A percentile compares a stretch with the other conserved stretches of the same genome.
Evolutionary conservation across 1,139 yeast species (phyloP).

Genomic region (Pichia sp.): DNA sequence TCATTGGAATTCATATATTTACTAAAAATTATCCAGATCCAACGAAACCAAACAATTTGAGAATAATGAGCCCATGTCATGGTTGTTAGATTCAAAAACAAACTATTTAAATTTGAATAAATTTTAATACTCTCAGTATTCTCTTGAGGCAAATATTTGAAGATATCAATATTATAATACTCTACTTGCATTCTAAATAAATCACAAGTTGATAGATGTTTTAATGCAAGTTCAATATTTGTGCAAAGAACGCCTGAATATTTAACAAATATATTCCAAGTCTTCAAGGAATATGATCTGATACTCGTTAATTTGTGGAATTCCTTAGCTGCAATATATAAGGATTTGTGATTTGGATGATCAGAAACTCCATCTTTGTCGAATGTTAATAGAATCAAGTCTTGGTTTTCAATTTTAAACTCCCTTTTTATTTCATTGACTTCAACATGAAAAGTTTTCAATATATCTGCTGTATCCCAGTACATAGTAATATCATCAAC

Average conservation of each 20-base stretch:
- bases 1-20: conserved; percentile 74
- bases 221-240: conserved; percentile 32
- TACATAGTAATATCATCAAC: conserved; percentile 66
- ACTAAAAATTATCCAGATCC: conserved; percentile 77
- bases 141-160: not conserved
- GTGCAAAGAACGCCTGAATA: conserved; percentile 47
- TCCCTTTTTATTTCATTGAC: conserved; percentile 10
- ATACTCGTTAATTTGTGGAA: conserved; percentile 25
- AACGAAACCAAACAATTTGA: conserved; percentile 95
- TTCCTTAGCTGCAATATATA: conserved; percentile 48
- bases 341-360: conserved; percentile 78
- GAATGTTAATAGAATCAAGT: conserved; percentile 63
- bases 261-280: conserved; percentile 44
- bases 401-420: conserved; percentile 14
- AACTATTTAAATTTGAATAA: conserved; percentile 50
- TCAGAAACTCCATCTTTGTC: conserved; percentile 77
- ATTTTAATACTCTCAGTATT: conserved; percentile 31
- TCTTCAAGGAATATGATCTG: conserved; percentile 28
- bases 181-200: not conserved
- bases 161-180: not conserved
- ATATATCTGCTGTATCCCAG: conserved; percentile 54
- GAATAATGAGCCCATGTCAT: conserved; percentile 81
- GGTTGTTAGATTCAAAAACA: conserved; percentile 57
- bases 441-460: conserved; percentile 16
- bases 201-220: conserved; percentile 1